phyloP scores from a whole-genome alignment of 305 asterid species.

The Fraxinus floribunda region DNA sequence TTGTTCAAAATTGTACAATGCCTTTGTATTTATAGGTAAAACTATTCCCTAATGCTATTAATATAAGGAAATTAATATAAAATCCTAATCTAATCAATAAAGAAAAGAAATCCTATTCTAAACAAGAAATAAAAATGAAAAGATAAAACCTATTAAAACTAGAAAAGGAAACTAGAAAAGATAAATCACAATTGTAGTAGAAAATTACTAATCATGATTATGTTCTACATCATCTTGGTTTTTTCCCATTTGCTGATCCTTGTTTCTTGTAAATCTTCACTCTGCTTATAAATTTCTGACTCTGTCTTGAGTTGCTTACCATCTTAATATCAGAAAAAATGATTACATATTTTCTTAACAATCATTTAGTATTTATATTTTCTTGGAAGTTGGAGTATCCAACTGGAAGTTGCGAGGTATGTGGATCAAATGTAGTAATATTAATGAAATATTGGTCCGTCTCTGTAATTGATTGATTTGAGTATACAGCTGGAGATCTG shows the following conservation, averaged over 20 bases:
- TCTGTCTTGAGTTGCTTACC: conserved; percentile 3
- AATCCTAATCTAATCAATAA: too few relatives aligned
- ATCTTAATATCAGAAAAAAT: neutral
- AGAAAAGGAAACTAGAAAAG: too few relatives aligned
- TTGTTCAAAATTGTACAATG: too few relatives aligned
- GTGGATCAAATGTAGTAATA: neutral
- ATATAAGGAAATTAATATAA: too few relatives aligned
- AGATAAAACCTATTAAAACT: too few relatives aligned
- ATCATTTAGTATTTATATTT: neutral
- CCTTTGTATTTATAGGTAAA: too few relatives aligned
- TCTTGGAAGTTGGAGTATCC: neutral
- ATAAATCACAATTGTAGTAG: too few relatives aligned
- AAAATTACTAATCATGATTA: too few relatives aligned
- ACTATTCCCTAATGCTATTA: too few relatives aligned
- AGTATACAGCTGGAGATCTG: neutral
- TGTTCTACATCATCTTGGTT: neutral
- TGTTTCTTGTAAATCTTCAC: neutral
- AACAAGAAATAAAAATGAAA: too few relatives aligned
- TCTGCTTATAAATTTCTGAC: neutral
- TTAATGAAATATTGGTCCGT: neutral
- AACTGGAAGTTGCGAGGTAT: neutral
- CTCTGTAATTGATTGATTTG: neutral
- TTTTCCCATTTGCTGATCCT: neutral
- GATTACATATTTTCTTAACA: neutral
- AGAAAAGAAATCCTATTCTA: too few relatives aligned